phyloP scores from a whole-genome alignment of 768 basidiomycete genomes.

The Tulasnella sp. region DNA sequence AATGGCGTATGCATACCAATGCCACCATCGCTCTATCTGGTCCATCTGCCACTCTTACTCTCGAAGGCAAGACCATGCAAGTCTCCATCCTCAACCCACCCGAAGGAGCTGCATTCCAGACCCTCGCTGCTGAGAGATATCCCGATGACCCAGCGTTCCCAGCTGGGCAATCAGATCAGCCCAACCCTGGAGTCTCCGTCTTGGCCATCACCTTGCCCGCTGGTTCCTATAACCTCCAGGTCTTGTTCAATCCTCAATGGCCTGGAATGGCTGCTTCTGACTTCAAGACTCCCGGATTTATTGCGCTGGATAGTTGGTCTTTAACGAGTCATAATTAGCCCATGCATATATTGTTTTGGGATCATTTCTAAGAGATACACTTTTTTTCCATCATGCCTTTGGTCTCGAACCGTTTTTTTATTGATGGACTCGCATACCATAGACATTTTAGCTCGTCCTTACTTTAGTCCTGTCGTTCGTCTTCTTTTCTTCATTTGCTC shows the following conservation, averaged over 20 bases:
- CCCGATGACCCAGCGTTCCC: conserved; percentile 51
- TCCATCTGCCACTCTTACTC: conserved; percentile 57
- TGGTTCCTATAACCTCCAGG: conserved; percentile 65
- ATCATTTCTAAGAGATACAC: no score
- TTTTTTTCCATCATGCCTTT: no score
- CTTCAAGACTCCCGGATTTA: conserved; percentile 57
- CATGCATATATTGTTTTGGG: no score
- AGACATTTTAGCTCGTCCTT: no score
- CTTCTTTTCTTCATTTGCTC: no score
- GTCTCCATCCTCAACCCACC: conserved; percentile 57
- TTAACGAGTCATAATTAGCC: conserved; percentile 57
- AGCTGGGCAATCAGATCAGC: conserved; percentile 45
- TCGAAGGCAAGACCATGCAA: conserved; percentile 53
- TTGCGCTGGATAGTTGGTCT: conserved; percentile 62
- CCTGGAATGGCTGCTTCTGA: conserved; percentile 43
- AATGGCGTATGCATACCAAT: conserved; percentile 96
- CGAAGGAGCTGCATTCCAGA: conserved; percentile 49
- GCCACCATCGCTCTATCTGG: conserved; percentile 54
- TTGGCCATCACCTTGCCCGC: conserved; percentile 51
- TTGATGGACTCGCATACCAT: no score
- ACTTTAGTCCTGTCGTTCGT: no score
- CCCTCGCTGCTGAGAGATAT: conserved; percentile 41
- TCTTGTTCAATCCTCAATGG: conserved; percentile 95
- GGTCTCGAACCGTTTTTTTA: no score
- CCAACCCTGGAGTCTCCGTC: conserved; percentile 68